These are phyloP conservation scores for Phylloporus scabripes DNA, from an alignment of 768 basidiomycete genomes.

Conservation along the genomic window DNA sequence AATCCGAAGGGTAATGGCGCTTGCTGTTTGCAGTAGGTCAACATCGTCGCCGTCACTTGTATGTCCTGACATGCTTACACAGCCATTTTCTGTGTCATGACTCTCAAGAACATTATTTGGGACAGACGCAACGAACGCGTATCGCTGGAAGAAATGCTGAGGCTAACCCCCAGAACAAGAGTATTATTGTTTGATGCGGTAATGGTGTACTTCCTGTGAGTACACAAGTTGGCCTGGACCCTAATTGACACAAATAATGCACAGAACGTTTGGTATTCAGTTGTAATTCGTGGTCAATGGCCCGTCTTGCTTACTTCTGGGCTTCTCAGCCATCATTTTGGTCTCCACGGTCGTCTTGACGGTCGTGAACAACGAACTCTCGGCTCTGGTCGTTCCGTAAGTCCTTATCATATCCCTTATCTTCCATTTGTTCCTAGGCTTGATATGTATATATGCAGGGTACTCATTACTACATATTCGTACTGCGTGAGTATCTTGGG, in stretches of 20 bases:
- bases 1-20: conserved; percentile 12
- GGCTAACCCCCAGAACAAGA: not conserved
- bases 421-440: not conserved
- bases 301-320: not conserved
- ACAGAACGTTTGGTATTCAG: conserved; percentile 16
- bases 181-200: conserved; percentile 11
- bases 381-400: conserved; percentile 13
- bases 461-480: conserved; percentile 14
- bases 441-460: conserved; percentile 9
- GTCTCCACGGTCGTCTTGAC: conserved; percentile 14
- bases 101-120: conserved; percentile 10
- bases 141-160: not conserved
- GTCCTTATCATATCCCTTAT: not conserved
- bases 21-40: conserved; percentile 17
- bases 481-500: conserved; percentile 17
- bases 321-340: conserved; percentile 10
- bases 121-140: not conserved
- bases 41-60: not conserved
- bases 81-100: conserved; percentile 18
- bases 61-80: not conserved
- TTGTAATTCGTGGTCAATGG: not conserved
- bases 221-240: not conserved
- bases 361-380: conserved; percentile 10
- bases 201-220: conserved; percentile 17
- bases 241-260: not conserved